These are phyloP conservation scores for Simmondsia chinensis DNA, from an alignment of 148 eudicot genomes.

Conservation along the genomic window DNA sequence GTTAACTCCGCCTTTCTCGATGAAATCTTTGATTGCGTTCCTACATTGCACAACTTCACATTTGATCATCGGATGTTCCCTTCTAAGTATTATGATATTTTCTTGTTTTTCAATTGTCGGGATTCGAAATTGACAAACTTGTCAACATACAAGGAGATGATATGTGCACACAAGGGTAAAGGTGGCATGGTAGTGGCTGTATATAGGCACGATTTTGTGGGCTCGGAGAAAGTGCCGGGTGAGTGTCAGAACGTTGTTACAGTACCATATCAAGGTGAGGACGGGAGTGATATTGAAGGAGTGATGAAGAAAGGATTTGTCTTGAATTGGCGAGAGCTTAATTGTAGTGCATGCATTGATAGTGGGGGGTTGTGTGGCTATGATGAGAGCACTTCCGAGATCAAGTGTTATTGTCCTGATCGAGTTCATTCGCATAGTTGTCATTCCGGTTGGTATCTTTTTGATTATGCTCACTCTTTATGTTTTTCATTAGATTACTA, in stretches of 20 bases:
- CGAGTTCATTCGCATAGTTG: constrained; percentile 8
- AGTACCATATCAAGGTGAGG: constrained; percentile 8
- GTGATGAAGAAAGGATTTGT: constrained; percentile 8
- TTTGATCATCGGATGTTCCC: background rate
- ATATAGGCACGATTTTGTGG: constrained; percentile 5
- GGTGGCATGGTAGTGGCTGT: constrained; percentile 1
- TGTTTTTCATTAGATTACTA: too few species aligned
- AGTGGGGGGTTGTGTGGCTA: constrained; percentile 17
- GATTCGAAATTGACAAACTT: too few species aligned
- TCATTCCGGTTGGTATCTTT: constrained; percentile 5
- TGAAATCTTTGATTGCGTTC: constrained; percentile 5
- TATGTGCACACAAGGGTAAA: constrained; percentile 1
- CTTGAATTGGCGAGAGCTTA: constrained; percentile 6
- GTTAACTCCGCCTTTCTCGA: constrained; percentile 9
- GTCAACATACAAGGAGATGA: background rate
- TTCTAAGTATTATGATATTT: too few species aligned
- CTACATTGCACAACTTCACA: constrained; percentile 6
- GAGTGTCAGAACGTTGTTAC: constrained; percentile 15
- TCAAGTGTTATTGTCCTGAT: constrained; percentile 17
- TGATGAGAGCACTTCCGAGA: constrained; percentile 3
- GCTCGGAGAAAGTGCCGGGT: constrained; percentile 7
- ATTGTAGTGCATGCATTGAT: constrained; percentile 10
- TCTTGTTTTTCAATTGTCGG: too few species aligned
- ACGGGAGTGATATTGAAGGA: background rate
- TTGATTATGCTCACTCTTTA: background rate